These are phyloP conservation scores for Xylaria sp. DNA, from an alignment of 2,329 filamentous ascomycete genomes.

Conservation along the genomic window DNA sequence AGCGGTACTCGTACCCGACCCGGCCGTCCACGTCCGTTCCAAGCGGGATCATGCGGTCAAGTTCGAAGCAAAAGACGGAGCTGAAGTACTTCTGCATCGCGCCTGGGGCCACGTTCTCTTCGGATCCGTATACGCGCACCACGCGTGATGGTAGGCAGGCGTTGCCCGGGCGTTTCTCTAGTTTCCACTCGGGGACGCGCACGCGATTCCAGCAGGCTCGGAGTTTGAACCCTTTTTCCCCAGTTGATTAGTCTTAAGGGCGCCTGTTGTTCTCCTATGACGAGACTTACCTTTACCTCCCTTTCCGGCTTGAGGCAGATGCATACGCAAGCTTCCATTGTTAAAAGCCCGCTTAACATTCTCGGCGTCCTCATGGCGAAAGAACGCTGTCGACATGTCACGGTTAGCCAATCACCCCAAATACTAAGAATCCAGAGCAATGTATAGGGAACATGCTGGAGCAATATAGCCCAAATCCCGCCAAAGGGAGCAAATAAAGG, in stretches of 20 bases:
- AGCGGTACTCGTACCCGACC: constrained; percentile 25
- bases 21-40: background rate
- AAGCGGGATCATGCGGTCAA: constrained; percentile 25
- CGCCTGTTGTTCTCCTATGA: too few relatives aligned
- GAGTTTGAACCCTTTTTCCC: too few relatives aligned
- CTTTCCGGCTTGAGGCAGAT: background rate
- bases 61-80: constrained; percentile 1
- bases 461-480: too few relatives aligned
- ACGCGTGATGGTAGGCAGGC: constrained; percentile 22
- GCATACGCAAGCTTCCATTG: background rate
- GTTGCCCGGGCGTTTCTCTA: background rate
- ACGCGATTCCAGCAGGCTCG: constrained; percentile 25
- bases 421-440: too few relatives aligned
- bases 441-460: too few relatives aligned
- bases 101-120: background rate
- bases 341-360: constrained; percentile 16
- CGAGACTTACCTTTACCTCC: too few relatives aligned
- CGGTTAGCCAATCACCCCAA: too few relatives aligned
- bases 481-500: too few relatives aligned
- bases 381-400: too few relatives aligned
- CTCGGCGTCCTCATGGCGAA: constrained; percentile 24
- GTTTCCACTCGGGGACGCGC: constrained; percentile 6
- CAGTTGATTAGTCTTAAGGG: too few relatives aligned
- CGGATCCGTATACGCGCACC: constrained; percentile 11
- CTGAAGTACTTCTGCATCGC: constrained; percentile 15